phyloP scores from a whole-genome alignment of 208 protist genomes.

The Trypanosomatidae sp. region DNA sequence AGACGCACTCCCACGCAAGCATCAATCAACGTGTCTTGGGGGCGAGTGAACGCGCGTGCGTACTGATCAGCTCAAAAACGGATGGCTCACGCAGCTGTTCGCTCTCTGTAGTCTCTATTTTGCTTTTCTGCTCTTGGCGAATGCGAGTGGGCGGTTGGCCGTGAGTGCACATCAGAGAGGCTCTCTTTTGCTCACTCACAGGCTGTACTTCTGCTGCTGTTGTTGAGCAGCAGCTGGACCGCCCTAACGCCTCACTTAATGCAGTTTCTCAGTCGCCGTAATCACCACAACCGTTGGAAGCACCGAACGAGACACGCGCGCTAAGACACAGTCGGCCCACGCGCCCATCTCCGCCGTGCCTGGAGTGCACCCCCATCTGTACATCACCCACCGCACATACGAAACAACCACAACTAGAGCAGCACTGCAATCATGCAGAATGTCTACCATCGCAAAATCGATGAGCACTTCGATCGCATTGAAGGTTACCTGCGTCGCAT shows the following conservation, averaged over 20 bases:
- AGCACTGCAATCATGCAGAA: conserved; percentile 9
- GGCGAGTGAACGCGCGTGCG: not conserved
- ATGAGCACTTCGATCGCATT: conserved; percentile 29
- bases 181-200: not conserved
- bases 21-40: not conserved
- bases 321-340: not conserved
- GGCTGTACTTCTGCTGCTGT: not conserved
- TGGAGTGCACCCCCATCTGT: not conserved
- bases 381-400: not conserved
- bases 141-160: not conserved
- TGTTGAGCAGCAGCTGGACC: not conserved
- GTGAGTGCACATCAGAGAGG: not conserved
- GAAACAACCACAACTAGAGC: not conserved
- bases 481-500: conserved; percentile 25
- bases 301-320: not conserved
- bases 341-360: not conserved
- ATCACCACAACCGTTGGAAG: not conserved
- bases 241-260: not conserved
- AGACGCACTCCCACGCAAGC: not conserved
- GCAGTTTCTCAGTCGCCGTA: not conserved
- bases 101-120: not conserved
- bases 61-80: not conserved
- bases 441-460: conserved; percentile 5
- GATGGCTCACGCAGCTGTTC: not conserved
- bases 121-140: not conserved